A percentile compares a stretch with the other conserved stretches of the same genome.
phyloP scores from a whole-genome alignment of 805 yeast species.

The Candida nitratophila region DNA sequence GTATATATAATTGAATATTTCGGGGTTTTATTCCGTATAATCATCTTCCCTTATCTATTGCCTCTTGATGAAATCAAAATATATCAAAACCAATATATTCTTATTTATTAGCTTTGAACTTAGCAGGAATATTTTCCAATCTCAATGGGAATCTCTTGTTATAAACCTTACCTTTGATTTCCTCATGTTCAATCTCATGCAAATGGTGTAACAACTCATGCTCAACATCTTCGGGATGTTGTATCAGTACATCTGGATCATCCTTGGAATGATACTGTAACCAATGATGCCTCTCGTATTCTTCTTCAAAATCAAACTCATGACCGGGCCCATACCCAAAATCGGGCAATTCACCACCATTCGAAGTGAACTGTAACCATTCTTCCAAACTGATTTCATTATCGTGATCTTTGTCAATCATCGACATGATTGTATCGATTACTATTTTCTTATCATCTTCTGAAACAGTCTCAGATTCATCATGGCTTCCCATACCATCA shows the following conservation, averaged over 20 bases:
- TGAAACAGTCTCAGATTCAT: slow-evolving; percentile 52
- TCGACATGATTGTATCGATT: slow-evolving; percentile 41
- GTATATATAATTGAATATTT: too few species aligned
- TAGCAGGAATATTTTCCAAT: slow-evolving; percentile 14
- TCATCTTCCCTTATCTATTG: too few species aligned
- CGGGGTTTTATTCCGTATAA: too few species aligned
- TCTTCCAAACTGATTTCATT: slow-evolving; percentile 60
- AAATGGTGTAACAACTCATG: slow-evolving; percentile 81
- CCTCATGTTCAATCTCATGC: slow-evolving; percentile 66
- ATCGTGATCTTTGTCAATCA: slow-evolving; percentile 64
- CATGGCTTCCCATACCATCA: slow-evolving; percentile 80
- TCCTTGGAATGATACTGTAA: slow-evolving; percentile 62
- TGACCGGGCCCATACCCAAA: slow-evolving; percentile 91
- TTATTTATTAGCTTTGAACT: slow-evolving; percentile 7
- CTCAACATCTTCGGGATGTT: slow-evolving; percentile 85
- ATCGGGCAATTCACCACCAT: slow-evolving; percentile 79
- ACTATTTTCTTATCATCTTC: slow-evolving; percentile 51
- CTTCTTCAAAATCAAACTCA: slow-evolving; percentile 81
- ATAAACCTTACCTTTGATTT: slow-evolving; percentile 8
- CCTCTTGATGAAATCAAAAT: too few species aligned
- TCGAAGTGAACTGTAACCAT: slow-evolving; percentile 52
- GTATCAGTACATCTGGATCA: slow-evolving; percentile 76
- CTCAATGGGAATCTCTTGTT: slow-evolving; percentile 12
- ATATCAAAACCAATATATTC: too few species aligned
- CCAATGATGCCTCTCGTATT: slow-evolving; percentile 94